Evolutionary conservation across 2,329 filamentous ascomycete genomes (phyloP).

Genomic region (Talaromyces sp.): DNA sequence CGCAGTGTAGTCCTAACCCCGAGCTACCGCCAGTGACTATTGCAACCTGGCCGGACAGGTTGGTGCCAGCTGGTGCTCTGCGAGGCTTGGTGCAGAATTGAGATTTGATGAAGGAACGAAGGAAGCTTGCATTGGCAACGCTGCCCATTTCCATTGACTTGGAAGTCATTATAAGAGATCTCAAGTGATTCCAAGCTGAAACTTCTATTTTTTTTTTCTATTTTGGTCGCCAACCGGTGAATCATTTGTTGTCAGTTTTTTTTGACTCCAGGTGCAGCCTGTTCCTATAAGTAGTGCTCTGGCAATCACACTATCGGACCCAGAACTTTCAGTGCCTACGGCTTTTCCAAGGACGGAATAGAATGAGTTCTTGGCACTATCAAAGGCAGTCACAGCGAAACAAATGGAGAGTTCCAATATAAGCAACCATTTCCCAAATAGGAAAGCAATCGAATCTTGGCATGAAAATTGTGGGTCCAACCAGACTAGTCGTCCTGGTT

Average conservation of each 20-base stretch:
- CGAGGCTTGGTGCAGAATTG: constrained; percentile 2
- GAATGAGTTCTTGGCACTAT: background rate
- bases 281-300: too few relatives aligned
- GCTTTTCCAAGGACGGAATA: background rate
- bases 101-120: constrained; percentile 1
- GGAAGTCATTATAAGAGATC: background rate
- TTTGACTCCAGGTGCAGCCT: too few relatives aligned
- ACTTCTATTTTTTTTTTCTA: background rate
- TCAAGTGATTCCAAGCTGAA: background rate
- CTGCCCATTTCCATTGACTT: constrained; percentile 1
- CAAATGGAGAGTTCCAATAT: background rate
- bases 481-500: background rate
- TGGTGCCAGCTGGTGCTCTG: background rate
- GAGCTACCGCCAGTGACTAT: constrained; percentile 45
- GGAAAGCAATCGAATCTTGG: background rate
- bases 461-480: background rate
- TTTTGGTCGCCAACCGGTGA: too few relatives aligned
- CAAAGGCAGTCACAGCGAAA: background rate
- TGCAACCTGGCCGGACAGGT: constrained; percentile 20
- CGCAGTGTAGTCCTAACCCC: constrained; percentile 42
- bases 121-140: background rate
- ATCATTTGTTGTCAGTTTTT: too few relatives aligned
- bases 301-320: too few relatives aligned
- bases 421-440: background rate
- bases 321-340: background rate